Conservation (phyloP, 108 stramenopile species). For the Cyclotella sp. region DNA sequence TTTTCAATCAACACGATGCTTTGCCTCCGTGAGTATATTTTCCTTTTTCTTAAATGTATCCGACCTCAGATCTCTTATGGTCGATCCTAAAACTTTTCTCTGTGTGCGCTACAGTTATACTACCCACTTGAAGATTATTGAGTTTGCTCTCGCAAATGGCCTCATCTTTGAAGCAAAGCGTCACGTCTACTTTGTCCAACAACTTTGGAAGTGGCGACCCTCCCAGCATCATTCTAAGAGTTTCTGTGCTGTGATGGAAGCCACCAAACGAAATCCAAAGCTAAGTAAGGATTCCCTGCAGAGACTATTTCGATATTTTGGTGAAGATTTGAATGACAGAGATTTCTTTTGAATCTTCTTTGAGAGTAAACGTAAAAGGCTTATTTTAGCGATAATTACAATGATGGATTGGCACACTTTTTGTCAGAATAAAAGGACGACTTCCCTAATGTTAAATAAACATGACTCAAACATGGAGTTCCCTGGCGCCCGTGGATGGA, state of each 20-base stretch:
- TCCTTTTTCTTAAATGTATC: background rate
- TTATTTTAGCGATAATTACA: too few species aligned
- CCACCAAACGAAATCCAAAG: constrained; percentile 72
- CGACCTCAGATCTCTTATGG: background rate
- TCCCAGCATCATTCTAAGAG: constrained; percentile 64
- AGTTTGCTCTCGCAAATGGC: constrained; percentile 73
- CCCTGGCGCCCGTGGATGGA: constrained; percentile 69
- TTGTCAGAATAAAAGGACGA: background rate
- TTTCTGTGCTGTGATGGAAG: constrained; percentile 59
- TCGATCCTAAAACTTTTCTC: background rate
- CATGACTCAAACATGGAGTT: constrained; percentile 4
- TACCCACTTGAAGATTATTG: constrained; percentile 85
- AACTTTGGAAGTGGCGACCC: constrained; percentile 83
- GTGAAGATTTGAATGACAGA: constrained; percentile 68
- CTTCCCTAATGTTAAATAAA: background rate
- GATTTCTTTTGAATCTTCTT: constrained; percentile 69
- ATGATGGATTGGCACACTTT: background rate
- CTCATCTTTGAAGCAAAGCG: constrained; percentile 84
- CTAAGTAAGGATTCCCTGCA: constrained; percentile 75
- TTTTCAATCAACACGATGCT: constrained; percentile 83
- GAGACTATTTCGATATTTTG: constrained; percentile 83
- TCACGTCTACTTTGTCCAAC: constrained; percentile 85
- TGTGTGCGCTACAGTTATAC: constrained; percentile 47
- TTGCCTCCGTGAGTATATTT: constrained; percentile 62
- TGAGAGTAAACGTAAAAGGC: too few species aligned